These are phyloP conservation scores for Baudoinia panamericana DNA, from an alignment of 495 filamentous ascomycete genomes.

Conservation along the genomic window DNA sequence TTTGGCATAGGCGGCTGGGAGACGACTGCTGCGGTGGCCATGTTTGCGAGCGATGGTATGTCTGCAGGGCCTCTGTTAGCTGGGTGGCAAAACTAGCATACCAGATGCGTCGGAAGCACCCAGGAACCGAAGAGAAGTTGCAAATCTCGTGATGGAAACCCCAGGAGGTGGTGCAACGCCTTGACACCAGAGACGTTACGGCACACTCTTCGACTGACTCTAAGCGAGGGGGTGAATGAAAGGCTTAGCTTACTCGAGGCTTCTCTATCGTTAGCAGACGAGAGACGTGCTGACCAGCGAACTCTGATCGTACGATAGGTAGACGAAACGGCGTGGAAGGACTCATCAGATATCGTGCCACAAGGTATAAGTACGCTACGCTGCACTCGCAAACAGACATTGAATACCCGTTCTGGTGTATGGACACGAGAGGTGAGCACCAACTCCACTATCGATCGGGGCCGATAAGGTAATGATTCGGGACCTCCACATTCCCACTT, in stretches of 20 bases:
- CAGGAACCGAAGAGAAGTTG: background rate
- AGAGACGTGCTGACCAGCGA: no score
- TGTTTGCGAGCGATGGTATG: background rate
- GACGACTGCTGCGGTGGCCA: slow-evolving; percentile 6
- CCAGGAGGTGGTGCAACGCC: background rate
- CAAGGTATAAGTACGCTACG: background rate
- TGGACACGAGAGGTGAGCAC: slow-evolving; percentile 1
- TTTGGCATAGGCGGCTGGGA: slow-evolving; percentile 3
- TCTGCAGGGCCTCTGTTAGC: background rate
- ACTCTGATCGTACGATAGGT: no score
- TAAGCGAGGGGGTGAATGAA: background rate
- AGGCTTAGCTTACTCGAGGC: no score
- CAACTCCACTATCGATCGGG: background rate
- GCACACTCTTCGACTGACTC: background rate
- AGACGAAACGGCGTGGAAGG: no score
- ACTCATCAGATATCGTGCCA: no score
- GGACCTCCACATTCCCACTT: background rate
- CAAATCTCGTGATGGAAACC: background rate
- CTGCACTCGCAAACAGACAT: background rate
- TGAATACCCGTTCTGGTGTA: background rate
- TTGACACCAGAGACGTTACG: no score
- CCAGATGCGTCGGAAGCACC: background rate
- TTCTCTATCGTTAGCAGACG: no score
- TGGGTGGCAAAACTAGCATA: background rate
- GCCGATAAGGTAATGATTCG: background rate